These are phyloP conservation scores for Melampsora larici-populina DNA, from an alignment of 1,284 basidiomycete species.

Conservation along the genomic window DNA sequence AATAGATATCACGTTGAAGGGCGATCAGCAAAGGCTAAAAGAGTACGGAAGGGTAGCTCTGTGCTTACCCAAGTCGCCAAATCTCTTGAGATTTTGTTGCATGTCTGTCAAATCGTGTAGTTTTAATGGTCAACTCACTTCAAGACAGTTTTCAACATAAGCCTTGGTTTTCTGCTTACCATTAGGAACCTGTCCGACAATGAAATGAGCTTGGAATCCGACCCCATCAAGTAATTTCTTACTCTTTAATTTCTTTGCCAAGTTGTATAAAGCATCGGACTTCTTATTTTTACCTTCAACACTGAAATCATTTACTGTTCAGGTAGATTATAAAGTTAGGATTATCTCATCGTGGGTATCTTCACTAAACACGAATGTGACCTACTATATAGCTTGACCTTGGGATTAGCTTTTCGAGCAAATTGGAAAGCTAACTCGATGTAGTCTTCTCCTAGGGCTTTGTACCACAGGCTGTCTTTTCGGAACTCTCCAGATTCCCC, in stretches of 20 bases:
- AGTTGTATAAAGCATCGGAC: background rate
- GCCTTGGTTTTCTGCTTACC: background rate
- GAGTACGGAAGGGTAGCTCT: too few species aligned
- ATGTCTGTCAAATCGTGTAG: background rate
- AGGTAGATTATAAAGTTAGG: background rate
- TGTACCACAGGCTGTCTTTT: background rate
- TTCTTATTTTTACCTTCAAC: background rate
- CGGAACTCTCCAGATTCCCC: background rate
- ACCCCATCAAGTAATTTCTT: background rate
- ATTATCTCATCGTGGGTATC: background rate
- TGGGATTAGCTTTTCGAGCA: background rate
- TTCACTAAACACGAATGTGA: background rate
- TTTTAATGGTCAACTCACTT: background rate
- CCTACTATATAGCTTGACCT: background rate
- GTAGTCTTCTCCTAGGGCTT: background rate
- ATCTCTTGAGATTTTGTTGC: background rate
- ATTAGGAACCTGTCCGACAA: background rate
- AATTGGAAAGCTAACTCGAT: background rate
- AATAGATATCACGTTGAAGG: too few species aligned
- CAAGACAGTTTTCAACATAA: background rate
- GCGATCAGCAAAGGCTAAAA: too few species aligned
- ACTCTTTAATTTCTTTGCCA: background rate
- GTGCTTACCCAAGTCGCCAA: background rate
- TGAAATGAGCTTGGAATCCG: background rate
- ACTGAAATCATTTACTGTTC: background rate